phyloP scores from a whole-genome alignment of 169 alveolate genomes.

The Cryptosporidium sp. region DNA sequence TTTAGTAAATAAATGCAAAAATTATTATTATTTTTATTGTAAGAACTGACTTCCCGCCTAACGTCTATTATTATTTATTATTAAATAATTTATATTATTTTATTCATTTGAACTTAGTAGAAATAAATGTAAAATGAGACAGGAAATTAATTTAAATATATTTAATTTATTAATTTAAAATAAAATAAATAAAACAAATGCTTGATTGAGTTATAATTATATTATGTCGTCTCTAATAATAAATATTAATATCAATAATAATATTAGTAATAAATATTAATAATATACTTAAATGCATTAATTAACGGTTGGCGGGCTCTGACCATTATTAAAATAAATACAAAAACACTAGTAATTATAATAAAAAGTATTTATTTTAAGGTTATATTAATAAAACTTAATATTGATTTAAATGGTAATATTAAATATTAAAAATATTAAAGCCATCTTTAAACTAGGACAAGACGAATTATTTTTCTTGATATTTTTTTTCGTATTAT shows the following conservation, averaged over 20 bases:
- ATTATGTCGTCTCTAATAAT: not conserved
- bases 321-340: not conserved
- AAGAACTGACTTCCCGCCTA: not conserved
- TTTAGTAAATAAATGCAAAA: too few relatives aligned
- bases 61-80: not conserved
- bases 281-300: too few relatives aligned
- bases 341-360: slow-evolving; percentile 1
- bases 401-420: not conserved
- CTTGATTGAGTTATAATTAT: slow-evolving; percentile 55
- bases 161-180: slow-evolving; percentile 10
- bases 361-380: too few relatives aligned
- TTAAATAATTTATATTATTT: too few relatives aligned
- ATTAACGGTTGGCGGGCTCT: not conserved
- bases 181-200: slow-evolving; percentile 57
- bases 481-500: not conserved
- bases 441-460: not conserved
- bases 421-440: not conserved
- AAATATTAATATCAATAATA: too few relatives aligned
- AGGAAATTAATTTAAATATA: slow-evolving; percentile 10
- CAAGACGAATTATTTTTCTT: slow-evolving; percentile 5
- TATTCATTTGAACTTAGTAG: not conserved
- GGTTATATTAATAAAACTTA: too few relatives aligned
- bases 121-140: slow-evolving; percentile 6
- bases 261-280: too few relatives aligned
- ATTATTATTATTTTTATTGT: not conserved